Conservation (phyloP, 228 moss, liverwort and hornwort genomes). For the Sphagnum fallax region DNA sequence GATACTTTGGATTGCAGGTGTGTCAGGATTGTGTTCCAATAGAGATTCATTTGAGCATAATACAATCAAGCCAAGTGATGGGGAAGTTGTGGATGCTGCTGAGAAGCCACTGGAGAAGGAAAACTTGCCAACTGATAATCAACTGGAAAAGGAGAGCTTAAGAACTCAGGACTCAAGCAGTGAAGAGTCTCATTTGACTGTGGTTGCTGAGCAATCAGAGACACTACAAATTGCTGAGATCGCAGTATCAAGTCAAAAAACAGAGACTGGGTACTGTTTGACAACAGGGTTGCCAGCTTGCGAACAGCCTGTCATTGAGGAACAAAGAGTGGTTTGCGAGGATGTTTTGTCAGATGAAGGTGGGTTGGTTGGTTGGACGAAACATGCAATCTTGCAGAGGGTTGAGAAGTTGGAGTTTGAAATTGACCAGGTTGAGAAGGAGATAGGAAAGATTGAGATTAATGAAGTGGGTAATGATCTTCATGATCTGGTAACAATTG, state of each 20-base stretch:
- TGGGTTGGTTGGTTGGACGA: slow-evolving; percentile 37
- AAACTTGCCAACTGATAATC: not conserved
- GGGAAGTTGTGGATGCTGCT: slow-evolving; percentile 12
- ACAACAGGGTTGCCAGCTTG: slow-evolving; percentile 8
- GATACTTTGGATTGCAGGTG: slow-evolving; percentile 19
- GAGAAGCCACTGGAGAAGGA: slow-evolving; percentile 5
- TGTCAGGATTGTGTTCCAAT: slow-evolving; percentile 7
- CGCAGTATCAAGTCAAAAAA: slow-evolving; percentile 10
- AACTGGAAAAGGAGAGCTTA: slow-evolving; percentile 5
- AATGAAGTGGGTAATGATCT: slow-evolving; percentile 7
- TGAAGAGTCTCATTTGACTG: slow-evolving; percentile 15
- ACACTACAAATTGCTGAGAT: slow-evolving; percentile 9
- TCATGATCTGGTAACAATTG: slow-evolving; percentile 11
- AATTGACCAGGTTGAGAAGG: slow-evolving; percentile 53
- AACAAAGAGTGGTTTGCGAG: slow-evolving; percentile 12
- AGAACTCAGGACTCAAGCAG: slow-evolving; percentile 2
- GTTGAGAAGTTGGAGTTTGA: slow-evolving; percentile 65
- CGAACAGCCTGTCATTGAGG: slow-evolving; percentile 5
- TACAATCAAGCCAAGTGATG: slow-evolving; percentile 7
- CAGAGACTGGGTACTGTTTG: slow-evolving; percentile 10
- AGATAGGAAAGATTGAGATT: slow-evolving; percentile 45
- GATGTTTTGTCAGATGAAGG: slow-evolving; percentile 2
- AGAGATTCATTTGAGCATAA: slow-evolving; percentile 7
- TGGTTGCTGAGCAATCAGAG: slow-evolving; percentile 23
- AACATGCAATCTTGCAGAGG: slow-evolving; percentile 44